A percentile compares a stretch with the other conserved stretches of the same genome.
Conservation (phyloP, 345 rosid species). For the Eucalyptus cloeziana region DNA sequence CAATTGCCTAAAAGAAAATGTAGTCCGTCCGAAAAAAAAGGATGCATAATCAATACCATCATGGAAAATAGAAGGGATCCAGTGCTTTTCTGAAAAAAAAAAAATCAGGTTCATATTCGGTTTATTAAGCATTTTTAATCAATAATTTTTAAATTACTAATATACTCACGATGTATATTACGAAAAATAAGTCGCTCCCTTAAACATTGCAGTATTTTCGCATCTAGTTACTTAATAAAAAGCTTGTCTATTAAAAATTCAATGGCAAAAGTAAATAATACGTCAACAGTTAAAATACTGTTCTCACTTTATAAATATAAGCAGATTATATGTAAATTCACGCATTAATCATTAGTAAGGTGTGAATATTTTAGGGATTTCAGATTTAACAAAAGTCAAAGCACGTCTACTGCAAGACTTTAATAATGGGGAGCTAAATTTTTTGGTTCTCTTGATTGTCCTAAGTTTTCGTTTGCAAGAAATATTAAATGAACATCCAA, state of each 20-base stretch:
- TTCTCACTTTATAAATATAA: not conserved
- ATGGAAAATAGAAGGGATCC: not conserved
- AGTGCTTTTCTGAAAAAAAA: too few relatives aligned
- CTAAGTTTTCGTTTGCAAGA: not conserved
- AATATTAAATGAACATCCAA: not conserved
- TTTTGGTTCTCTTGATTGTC: not conserved
- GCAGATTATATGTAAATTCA: not conserved
- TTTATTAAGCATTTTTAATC: not conserved
- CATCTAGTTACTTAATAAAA: not conserved
- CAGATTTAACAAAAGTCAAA: not conserved
- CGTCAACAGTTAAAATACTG: not conserved
- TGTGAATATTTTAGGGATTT: not conserved
- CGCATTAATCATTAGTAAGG: too few relatives aligned
- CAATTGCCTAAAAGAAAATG: too few relatives aligned
- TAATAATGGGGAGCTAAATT: not conserved
- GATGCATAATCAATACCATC: too few relatives aligned
- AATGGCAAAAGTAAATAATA: not conserved
- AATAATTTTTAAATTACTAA: too few relatives aligned
- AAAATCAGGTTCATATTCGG: not conserved
- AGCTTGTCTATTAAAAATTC: not conserved
- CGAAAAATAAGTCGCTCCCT: not conserved
- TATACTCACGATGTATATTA: too few relatives aligned
- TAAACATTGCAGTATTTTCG: too few relatives aligned
- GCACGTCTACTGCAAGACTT: rapidly evolving
- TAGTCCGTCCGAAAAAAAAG: too few relatives aligned